phyloP scores from a whole-genome alignment of 108 stramenopile species.

The Skeletonema marinoi region DNA sequence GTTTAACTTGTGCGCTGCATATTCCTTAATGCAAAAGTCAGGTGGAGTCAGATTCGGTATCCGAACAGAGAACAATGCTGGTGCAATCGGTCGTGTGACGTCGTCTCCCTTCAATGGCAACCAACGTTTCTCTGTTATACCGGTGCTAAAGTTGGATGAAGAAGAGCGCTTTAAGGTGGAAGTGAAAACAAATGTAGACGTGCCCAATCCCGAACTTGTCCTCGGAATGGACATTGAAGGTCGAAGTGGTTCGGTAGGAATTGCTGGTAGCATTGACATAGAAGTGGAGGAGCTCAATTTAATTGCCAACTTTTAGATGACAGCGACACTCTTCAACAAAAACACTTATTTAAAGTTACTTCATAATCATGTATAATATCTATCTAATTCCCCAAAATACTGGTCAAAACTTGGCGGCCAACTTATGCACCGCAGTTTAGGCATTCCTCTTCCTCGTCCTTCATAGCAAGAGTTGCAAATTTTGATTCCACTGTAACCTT shows the following conservation, averaged over 20 bases:
- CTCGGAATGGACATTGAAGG: constrained; percentile 36
- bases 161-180: constrained; percentile 40
- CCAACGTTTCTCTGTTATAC: constrained; percentile 33
- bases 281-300: constrained; percentile 47
- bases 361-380: constrained; percentile 4
- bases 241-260: constrained; percentile 28
- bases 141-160: constrained; percentile 37
- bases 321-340: not conserved
- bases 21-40: constrained; percentile 13
- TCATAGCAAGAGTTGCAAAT: constrained; percentile 55
- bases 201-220: constrained; percentile 47
- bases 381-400: not conserved
- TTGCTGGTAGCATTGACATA: constrained; percentile 38
- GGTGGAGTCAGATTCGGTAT: constrained; percentile 43
- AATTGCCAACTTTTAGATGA: constrained; percentile 19
- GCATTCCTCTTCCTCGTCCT: constrained; percentile 86
- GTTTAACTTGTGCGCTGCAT: constrained; percentile 40
- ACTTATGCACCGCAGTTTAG: constrained; percentile 89
- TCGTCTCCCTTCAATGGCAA: constrained; percentile 2
- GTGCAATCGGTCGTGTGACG: constrained; percentile 8
- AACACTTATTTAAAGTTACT: constrained; percentile 9
- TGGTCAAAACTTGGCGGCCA: not conserved
- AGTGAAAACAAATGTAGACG: constrained; percentile 38
- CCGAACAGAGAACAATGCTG: constrained; percentile 28
- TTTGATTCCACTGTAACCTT: constrained; percentile 41